Evolutionary conservation across 768 basidiomycete genomes (phyloP).

Genomic region (Boletellus ananiceps): DNA sequence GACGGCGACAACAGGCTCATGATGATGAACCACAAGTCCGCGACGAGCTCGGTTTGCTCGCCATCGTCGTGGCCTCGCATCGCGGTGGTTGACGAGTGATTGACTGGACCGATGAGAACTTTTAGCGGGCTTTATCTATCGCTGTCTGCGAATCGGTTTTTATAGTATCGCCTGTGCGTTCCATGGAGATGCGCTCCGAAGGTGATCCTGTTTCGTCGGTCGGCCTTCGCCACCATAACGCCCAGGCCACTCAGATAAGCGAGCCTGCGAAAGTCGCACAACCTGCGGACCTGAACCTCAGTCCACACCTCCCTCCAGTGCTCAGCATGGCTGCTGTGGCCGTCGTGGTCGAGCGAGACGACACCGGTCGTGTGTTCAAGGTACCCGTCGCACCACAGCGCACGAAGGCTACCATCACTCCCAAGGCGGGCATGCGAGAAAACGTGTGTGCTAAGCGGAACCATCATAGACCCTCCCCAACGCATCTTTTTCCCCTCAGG

Average conservation of each 20-base stretch:
- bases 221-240: slow-evolving; percentile 19
- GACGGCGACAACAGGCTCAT: slow-evolving; percentile 26
- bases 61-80: background rate
- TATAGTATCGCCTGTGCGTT: background rate
- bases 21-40: slow-evolving; percentile 28
- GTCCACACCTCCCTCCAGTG: background rate
- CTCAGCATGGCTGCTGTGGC: background rate
- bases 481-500: background rate
- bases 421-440: slow-evolving; percentile 18
- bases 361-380: slow-evolving; percentile 16
- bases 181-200: background rate
- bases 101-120: background rate
- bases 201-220: slow-evolving; percentile 7
- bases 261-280: slow-evolving; percentile 8
- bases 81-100: background rate
- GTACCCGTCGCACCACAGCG: slow-evolving; percentile 11
- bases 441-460: slow-evolving; percentile 2
- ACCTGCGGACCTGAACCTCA: background rate
- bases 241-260: slow-evolving; percentile 8
- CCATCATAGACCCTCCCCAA: slow-evolving; percentile 1
- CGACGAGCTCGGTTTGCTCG: slow-evolving; percentile 18
- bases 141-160: slow-evolving; percentile 7
- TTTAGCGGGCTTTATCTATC: background rate
- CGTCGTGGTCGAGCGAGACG: slow-evolving; percentile 20
- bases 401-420: background rate